A percentile compares a stretch with the other conserved stretches of the same genome.
These are phyloP conservation scores for Kregervanrija fluxuum DNA, from an alignment of 805 yeast species.

Conservation along the genomic window DNA sequence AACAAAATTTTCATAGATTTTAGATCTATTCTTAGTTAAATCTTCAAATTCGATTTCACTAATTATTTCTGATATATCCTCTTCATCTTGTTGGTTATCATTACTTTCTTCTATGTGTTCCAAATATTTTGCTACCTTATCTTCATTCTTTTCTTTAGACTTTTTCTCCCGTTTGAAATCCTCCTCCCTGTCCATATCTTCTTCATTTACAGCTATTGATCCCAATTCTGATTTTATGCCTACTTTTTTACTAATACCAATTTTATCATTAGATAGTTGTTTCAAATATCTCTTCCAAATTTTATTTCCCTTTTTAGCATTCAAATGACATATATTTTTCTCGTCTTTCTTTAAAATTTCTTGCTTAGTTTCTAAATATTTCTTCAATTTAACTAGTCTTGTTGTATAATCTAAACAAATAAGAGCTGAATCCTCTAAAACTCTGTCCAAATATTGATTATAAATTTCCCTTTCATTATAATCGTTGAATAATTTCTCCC, in stretches of 20 bases:
- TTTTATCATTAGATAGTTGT: background rate
- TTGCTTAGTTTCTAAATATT: conserved; percentile 17
- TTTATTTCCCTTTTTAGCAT: conserved; percentile 3
- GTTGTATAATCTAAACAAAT: conserved; percentile 20
- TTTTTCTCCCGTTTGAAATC: too few species aligned
- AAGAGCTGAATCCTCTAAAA: conserved; percentile 21
- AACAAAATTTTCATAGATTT: conserved; percentile 18
- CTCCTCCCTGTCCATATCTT: too few species aligned
- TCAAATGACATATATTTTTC: conserved; percentile 13
- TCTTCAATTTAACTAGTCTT: conserved; percentile 27
- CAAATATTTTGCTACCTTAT: too few species aligned
- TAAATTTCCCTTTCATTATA: conserved; percentile 21
- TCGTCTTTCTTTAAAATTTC: conserved; percentile 21
- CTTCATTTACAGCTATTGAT: too few species aligned
- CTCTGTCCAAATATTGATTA: conserved; percentile 19
- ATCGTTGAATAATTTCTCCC: conserved; percentile 19
- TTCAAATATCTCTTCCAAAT: conserved; percentile 5
- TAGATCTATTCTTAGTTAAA: conserved; percentile 23
- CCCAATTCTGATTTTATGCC: background rate
- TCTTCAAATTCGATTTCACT: conserved; percentile 27
- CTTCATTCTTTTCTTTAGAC: too few species aligned
- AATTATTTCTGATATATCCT: conserved; percentile 26
- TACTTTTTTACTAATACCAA: background rate
- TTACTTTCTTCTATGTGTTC: background rate
- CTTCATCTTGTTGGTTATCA: conserved; percentile 10